Evolutionary conservation across 2,329 filamentous ascomycete genomes (phyloP).

Genomic region (Stagonosporopsis cucurbitacearum): DNA sequence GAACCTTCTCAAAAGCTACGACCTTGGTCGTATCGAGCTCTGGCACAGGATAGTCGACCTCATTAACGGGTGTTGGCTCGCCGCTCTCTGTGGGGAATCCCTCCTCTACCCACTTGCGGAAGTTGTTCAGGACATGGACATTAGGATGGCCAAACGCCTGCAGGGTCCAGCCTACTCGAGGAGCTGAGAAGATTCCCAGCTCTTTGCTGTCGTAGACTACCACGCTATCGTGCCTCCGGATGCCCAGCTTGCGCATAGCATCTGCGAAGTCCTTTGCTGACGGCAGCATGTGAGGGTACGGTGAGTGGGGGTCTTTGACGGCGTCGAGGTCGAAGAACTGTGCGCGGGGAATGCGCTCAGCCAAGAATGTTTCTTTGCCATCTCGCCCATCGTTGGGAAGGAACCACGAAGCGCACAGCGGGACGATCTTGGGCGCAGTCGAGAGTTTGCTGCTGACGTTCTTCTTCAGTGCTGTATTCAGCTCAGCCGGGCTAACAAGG

Average conservation of each 20-base stretch:
- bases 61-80: constrained; percentile 59
- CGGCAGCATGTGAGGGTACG: constrained; percentile 97
- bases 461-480: constrained; percentile 80
- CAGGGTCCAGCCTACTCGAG: constrained; percentile 92
- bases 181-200: constrained; percentile 91
- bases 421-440: constrained; percentile 81
- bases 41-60: constrained; percentile 52
- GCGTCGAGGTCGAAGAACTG: constrained; percentile 97
- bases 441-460: constrained; percentile 81
- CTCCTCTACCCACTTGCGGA: constrained; percentile 88
- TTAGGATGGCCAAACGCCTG: constrained; percentile 85
- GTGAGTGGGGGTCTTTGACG: constrained; percentile 83
- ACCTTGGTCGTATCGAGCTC: constrained; percentile 66
- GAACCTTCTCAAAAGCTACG: constrained; percentile 81
- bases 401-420: constrained; percentile 94
- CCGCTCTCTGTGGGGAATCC: constrained; percentile 84
- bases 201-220: constrained; percentile 95
- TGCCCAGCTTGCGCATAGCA: constrained; percentile 88
- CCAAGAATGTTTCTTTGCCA: constrained; percentile 80
- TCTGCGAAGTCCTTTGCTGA: constrained; percentile 79
- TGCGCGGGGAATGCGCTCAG: constrained; percentile 83
- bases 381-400: constrained; percentile 88
- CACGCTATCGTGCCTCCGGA: constrained; percentile 83
- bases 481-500: constrained; percentile 82
- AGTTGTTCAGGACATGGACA: constrained; percentile 95